A percentile compares a stretch with the other conserved stretches of the same genome.
These are phyloP conservation scores for Ramaria rubella DNA, from an alignment of 768 basidiomycete genomes.

Conservation along the genomic window DNA sequence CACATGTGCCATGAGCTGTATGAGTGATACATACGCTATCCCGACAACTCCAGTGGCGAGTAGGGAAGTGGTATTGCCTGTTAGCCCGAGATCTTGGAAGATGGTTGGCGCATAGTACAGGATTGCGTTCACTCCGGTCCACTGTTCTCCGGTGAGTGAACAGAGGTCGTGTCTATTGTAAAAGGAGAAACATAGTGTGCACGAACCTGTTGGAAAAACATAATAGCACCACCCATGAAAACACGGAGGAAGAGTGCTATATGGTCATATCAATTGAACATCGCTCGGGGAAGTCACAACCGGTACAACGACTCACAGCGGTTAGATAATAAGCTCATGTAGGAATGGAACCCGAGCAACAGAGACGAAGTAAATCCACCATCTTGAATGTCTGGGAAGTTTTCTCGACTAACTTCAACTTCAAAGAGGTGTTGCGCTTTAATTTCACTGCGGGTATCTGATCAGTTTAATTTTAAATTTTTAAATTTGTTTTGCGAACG, in stretches of 20 bases:
- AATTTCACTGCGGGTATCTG: slow-evolving; percentile 48
- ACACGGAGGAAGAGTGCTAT: slow-evolving; percentile 57
- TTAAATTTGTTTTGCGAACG: background rate
- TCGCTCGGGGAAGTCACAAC: background rate
- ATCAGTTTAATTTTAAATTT: too few species aligned
- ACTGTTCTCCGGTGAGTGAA: slow-evolving; percentile 14
- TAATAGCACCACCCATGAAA: slow-evolving; percentile 50
- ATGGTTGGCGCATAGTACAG: slow-evolving; percentile 73
- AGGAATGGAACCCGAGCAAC: slow-evolving; percentile 54
- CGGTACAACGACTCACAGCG: slow-evolving; percentile 29
- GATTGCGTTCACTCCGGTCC: slow-evolving; percentile 35
- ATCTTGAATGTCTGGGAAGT: slow-evolving; percentile 61
- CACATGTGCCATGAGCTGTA: background rate
- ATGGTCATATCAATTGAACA: background rate
- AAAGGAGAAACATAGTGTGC: slow-evolving; percentile 53
- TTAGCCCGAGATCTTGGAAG: slow-evolving; percentile 53
- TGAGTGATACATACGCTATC: slow-evolving; percentile 47
- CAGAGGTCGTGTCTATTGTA: background rate
- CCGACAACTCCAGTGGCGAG: slow-evolving; percentile 71
- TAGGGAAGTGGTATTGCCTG: slow-evolving; percentile 51
- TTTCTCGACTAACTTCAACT: slow-evolving; percentile 48
- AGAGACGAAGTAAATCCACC: slow-evolving; percentile 49
- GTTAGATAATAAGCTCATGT: slow-evolving; percentile 52
- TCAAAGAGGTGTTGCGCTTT: slow-evolving; percentile 71
- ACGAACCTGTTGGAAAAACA: slow-evolving; percentile 85